These are phyloP conservation scores for Arachis hypogaea DNA, from an alignment of 306 rosid genomes.

Conservation along the genomic window DNA sequence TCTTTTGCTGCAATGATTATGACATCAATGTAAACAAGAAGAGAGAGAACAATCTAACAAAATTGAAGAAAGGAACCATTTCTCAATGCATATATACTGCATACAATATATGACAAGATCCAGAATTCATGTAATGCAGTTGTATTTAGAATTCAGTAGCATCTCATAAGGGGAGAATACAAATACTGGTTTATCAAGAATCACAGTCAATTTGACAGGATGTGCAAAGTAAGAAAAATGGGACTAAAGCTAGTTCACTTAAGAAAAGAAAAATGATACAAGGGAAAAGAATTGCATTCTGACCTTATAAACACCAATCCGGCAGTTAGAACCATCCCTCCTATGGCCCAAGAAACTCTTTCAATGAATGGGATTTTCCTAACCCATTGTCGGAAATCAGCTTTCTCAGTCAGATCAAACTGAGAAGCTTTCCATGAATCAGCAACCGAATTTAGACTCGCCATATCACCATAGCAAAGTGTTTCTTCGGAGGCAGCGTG, in stretches of 20 bases:
- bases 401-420: conserved; percentile 47
- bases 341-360: conserved; percentile 91
- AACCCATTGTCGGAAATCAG: conserved; percentile 62
- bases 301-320: conserved; percentile 80
- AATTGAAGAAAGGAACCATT: conserved; percentile 15
- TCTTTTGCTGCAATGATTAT: conserved; percentile 44
- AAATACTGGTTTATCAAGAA: neutral
- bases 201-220: neutral
- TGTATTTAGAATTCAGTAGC: conserved; percentile 10
- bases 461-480: conserved; percentile 79
- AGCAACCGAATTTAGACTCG: conserved; percentile 73
- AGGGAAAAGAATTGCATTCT: conserved; percentile 34
- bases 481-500: conserved; percentile 44
- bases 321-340: conserved; percentile 93
- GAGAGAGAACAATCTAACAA: conserved; percentile 11
- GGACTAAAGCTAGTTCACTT: neutral
- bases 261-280: neutral
- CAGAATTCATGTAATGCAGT: neutral
- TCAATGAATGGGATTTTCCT: conserved; percentile 67
- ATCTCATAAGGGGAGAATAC: neutral
- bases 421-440: conserved; percentile 77
- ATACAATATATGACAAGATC: conserved; percentile 3
- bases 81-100: conserved; percentile 15
- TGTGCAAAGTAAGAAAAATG: neutral
- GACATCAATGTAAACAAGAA: conserved; percentile 11